phyloP scores from a whole-genome alignment of 2,329 filamentous ascomycete species.

The Pseudopyricularia cyperi region DNA sequence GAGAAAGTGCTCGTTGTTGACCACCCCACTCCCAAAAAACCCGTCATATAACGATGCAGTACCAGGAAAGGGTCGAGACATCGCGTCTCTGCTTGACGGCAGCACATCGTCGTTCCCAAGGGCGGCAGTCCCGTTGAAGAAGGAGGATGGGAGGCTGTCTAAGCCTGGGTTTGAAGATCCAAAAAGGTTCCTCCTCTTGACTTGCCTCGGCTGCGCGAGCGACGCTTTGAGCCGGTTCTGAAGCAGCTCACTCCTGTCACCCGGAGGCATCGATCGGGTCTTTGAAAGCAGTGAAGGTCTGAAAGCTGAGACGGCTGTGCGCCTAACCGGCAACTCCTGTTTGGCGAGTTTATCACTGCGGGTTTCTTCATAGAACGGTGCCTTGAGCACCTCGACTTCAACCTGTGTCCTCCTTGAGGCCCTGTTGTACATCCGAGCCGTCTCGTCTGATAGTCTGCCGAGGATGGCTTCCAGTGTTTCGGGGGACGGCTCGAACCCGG shows the following conservation, averaged over 20 bases:
- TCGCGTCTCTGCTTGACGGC: neutral
- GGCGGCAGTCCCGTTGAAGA: conserved; percentile 3
- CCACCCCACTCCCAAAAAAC: conserved; percentile 23
- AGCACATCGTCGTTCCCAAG: neutral
- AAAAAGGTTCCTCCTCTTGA: neutral
- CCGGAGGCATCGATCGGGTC: neutral
- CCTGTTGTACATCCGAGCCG: conserved; percentile 10
- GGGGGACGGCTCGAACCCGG: conserved; percentile 19
- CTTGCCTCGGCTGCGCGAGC: neutral
- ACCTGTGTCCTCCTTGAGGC: conserved; percentile 21
- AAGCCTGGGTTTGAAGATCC: conserved; percentile 6
- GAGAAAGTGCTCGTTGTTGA: conserved; percentile 22
- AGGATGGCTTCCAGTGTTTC: neutral
- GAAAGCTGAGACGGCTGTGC: neutral
- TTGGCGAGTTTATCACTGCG: neutral
- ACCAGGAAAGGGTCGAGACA: neutral
- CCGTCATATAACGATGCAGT: neutral
- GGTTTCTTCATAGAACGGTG: conserved; percentile 31
- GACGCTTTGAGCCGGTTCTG: neutral
- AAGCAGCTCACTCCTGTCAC: neutral
- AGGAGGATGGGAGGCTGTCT: conserved; percentile 6
- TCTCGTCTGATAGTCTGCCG: neutral
- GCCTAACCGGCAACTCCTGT: neutral
- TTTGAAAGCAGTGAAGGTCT: neutral
- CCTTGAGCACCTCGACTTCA: conserved; percentile 34